Evolutionary conservation across 371 early-diverging fungal genomes (phyloP), one percentile per base, ranked within the genome.

Genomic region (Rhizopus sp.): DNA sequence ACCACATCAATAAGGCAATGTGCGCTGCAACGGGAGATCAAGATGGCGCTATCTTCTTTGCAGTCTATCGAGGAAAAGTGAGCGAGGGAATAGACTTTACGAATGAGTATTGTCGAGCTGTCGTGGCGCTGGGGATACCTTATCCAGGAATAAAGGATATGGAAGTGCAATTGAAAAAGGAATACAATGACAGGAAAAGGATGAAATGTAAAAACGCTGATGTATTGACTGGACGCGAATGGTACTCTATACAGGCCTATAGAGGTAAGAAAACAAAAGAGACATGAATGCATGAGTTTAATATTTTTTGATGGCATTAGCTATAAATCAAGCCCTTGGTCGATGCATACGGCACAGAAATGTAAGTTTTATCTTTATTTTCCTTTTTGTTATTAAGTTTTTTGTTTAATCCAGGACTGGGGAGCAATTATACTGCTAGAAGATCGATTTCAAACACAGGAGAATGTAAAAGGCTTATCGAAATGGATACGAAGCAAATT

Each of bases 81-180:
- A 87, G 89, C 33, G 99, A 98, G 70, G 99, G 99, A 7, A 89
- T 97, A 48, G 97, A 98, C 64, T 98, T 98, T 67, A 88, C 86
- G 4, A 95, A 98, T 71, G 71, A 83, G 38, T 82, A 86, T 41
- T 93, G 93, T 40, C 83, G 99, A 39, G 94, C 96, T 0, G 96
- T 98, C 3, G 73, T 97, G 32, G 80, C 89, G 0, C 72, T 94
- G 13, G 95, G 99, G n/a, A 93, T 98, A 56, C 99, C 99, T 0
- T 98, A 72, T 59, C 95, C 95, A 3, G 69, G 66, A 38, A 71
- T 71, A 5, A 72, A 74, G 37, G 75, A 78, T 50, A 51, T 75
- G 12, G 64, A 70, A 45, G 63, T 77, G 0, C 71, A 65, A 13
- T 56, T 74, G 5, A 81, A 78, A 54, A 59, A 69, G 15, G 65